Conservation (phyloP, 179 eudicot genomes). For the Carnegiea gigantea region DNA sequence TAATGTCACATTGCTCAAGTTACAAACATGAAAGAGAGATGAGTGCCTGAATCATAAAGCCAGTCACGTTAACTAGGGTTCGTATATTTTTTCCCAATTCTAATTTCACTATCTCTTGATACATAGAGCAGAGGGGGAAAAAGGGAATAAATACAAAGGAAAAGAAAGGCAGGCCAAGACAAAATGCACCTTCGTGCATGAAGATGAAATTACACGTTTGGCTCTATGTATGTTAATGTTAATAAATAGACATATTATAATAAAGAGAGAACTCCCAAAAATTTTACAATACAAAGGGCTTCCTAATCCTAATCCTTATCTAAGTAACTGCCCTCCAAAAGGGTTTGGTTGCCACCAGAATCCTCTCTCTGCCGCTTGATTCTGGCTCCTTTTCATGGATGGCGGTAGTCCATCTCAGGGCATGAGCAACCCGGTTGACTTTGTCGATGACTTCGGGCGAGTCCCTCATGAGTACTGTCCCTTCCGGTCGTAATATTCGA, state of each 20-base stretch:
- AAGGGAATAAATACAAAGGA: neutral
- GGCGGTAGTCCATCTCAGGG: constrained; percentile 60
- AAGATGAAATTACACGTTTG: constrained; percentile 20
- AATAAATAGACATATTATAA: constrained; percentile 14
- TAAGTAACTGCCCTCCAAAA: constrained; percentile 49
- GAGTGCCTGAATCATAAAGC: neutral
- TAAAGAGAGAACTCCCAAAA: constrained; percentile 8
- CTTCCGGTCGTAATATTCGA: constrained; percentile 82
- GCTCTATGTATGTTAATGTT: neutral
- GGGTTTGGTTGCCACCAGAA: constrained; percentile 73
- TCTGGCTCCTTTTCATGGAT: constrained; percentile 76
- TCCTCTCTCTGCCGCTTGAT: constrained; percentile 60
- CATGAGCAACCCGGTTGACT: constrained; percentile 59
- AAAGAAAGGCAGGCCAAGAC: neutral
- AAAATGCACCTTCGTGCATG: constrained; percentile 13
- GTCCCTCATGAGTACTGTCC: constrained; percentile 79
- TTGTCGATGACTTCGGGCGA: constrained; percentile 66
- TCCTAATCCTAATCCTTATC: constrained; percentile 11
- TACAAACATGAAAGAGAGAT: too few relatives aligned
- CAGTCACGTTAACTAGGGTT: neutral
- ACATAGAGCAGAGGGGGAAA: neutral
- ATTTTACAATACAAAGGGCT: constrained; percentile 22
- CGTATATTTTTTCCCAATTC: neutral
- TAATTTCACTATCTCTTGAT: neutral
- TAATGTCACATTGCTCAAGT: too few relatives aligned